Percentiles rank a stretch among this genome's conserved stretches.
These are phyloP conservation scores for Trichoderma lentiforme DNA, from an alignment of 2,329 filamentous ascomycete species.

Conservation along the genomic window DNA sequence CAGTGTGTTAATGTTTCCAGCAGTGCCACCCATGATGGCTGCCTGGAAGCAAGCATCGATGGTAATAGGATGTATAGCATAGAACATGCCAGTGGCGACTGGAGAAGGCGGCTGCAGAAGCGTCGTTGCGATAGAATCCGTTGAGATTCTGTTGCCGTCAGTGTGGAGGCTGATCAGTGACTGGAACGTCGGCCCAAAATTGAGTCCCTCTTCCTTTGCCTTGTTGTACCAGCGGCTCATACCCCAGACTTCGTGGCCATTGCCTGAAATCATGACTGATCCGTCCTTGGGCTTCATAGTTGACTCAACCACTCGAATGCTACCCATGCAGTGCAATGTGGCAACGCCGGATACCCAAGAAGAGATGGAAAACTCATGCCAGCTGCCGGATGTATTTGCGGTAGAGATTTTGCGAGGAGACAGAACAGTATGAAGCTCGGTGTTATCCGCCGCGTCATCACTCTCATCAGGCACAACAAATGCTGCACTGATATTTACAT, in stretches of 20 bases:
- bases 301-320: not conserved
- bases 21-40: slow-evolving; percentile 4
- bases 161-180: not conserved
- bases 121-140: slow-evolving; percentile 2
- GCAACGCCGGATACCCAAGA: not conserved
- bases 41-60: slow-evolving; percentile 8
- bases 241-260: not conserved
- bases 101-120: not conserved
- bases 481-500: slow-evolving; percentile 31
- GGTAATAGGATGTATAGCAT: slow-evolving; percentile 5
- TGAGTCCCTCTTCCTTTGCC: slow-evolving; percentile 5
- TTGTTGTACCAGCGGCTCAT: slow-evolving; percentile 8
- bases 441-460: not conserved
- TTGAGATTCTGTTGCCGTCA: not conserved
- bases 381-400: not conserved
- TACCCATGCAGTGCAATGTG: slow-evolving; percentile 7
- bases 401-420: slow-evolving; percentile 6
- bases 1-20: not conserved
- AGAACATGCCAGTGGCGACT: not conserved
- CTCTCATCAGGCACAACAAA: slow-evolving; percentile 29
- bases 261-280: not conserved
- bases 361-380: slow-evolving; percentile 8
- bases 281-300: not conserved
- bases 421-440: not conserved
- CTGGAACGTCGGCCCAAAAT: slow-evolving; percentile 5